Base-by-base conservation (phyloP, 306 rosid species). In the Herpetospermum pedunculosum region DNA sequence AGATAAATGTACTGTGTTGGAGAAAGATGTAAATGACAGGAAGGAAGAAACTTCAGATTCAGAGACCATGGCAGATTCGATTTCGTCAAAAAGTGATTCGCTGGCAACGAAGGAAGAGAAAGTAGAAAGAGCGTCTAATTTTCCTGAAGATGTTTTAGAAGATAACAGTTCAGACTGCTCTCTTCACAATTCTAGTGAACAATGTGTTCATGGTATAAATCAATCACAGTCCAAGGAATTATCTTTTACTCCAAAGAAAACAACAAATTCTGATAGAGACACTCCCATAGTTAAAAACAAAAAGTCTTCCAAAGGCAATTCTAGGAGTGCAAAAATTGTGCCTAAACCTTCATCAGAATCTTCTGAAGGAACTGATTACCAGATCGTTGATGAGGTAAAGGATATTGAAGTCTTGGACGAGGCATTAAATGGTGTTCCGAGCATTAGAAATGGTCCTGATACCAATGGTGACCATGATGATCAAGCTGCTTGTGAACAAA, bases 81-180 rank as follows among this genome's bases (percentile, higher is more conserved):
- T 79, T 50, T 91, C 96, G n/a, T 91, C 99, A 47, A 92, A 81
- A 65, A 87, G 83, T 77, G 95, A 89, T 77, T 85, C 86, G 29
- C 19, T 77, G 75, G 75, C 80, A 50, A 79, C 78, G 37, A 94
- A 81, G 74, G 92, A 88, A 79, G 97, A 85, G 79, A 87, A 76
- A 76, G 78, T 76, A 19, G 98, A 89, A 77, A 84, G 65, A 40
- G 76, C 70, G 75, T 78, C 86, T 13, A 84, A 74, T 32, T 88
- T 80, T 75, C 64, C 88, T 9, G 85, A 77, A 60, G 77, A 62
- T 54, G 77, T 76, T 70, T 77, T 75, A 26, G 78, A 77, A 58
- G 81, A 60, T 55, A 77, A 76, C 72, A 77, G 84, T 43, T 77
- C 83, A 67, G 92, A 84, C 37, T 81, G 75, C 25, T 50, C 43